Conservation (phyloP, 441 rosid genomes). For the Euphorbia schlechtendalii region DNA sequence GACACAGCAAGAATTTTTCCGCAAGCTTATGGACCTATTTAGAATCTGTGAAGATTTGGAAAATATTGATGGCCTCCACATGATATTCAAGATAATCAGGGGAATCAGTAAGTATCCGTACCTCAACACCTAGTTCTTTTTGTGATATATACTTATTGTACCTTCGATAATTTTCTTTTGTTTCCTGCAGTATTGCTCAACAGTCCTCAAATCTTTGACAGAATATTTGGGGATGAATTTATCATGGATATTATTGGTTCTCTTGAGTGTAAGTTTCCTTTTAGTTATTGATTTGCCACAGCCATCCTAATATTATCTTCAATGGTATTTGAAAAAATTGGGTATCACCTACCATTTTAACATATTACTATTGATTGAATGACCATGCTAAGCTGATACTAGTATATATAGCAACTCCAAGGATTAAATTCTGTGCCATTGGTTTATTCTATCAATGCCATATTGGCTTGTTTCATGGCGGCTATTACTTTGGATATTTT, state of each 20-base stretch:
- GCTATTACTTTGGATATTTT: neutral
- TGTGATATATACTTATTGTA: neutral
- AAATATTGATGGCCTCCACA: conserved; percentile 81
- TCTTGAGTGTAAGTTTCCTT: conserved; percentile 79
- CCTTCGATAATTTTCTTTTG: conserved; percentile 16
- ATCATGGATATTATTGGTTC: conserved; percentile 94
- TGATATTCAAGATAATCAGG: conserved; percentile 89
- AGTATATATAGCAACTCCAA: neutral
- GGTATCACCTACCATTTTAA: neutral
- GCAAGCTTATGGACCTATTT: conserved; percentile 76
- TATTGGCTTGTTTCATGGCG: conserved; percentile 7
- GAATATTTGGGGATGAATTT: conserved; percentile 87
- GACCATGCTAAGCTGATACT: neutral
- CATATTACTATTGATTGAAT: conserved; percentile 8
- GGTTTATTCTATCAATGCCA: neutral
- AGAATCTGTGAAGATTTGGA: conserved; percentile 87
- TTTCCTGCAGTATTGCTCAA: conserved; percentile 76
- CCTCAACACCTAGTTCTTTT: too few relatives aligned
- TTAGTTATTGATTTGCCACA: neutral
- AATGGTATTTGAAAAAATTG: conserved; percentile 4
- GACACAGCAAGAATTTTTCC: conserved; percentile 83
- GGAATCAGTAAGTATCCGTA: conserved; percentile 73
- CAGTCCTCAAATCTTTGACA: conserved; percentile 85
- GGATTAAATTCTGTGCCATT: neutral
- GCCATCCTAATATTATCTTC: neutral